Conservation (phyloP, 1,284 basidiomycete genomes). For the Golubevia sp. region DNA sequence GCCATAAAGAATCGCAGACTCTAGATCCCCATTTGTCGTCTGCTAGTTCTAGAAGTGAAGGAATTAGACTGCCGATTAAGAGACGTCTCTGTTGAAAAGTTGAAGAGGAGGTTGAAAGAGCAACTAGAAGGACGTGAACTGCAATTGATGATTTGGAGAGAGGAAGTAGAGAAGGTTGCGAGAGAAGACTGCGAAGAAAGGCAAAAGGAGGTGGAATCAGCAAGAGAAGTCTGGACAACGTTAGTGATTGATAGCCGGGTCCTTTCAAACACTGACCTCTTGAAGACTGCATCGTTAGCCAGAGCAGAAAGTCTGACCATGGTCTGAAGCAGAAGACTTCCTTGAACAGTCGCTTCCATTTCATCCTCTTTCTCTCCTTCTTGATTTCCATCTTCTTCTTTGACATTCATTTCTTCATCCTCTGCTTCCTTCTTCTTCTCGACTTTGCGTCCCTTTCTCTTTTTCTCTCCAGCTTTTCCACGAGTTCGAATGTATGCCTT, state of each 20-base stretch:
- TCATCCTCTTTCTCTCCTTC: slow-evolving; percentile 9
- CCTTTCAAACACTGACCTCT: slow-evolving; percentile 14
- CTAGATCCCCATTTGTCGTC: slow-evolving; percentile 53
- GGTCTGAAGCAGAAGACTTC: slow-evolving; percentile 47
- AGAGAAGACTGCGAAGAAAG: slow-evolving; percentile 20
- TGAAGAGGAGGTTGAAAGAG: slow-evolving; percentile 13
- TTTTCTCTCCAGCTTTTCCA: neutral
- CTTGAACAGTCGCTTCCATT: slow-evolving; percentile 28
- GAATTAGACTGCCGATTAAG: slow-evolving; percentile 17
- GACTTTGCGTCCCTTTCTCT: slow-evolving; percentile 13
- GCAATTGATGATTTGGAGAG: slow-evolving; percentile 19
- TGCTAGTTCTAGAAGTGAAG: slow-evolving; percentile 17
- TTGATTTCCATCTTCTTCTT: slow-evolving; percentile 8
- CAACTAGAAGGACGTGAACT: slow-evolving; percentile 25
- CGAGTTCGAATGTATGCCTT: slow-evolving; percentile 27
- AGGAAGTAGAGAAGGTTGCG: slow-evolving; percentile 23
- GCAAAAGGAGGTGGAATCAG: slow-evolving; percentile 18
- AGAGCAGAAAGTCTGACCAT: slow-evolving; percentile 28
- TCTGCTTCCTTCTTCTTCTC: slow-evolving; percentile 4
- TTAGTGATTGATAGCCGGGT: too few relatives aligned
- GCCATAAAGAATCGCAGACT: slow-evolving; percentile 47
- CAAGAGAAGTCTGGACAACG: too few relatives aligned
- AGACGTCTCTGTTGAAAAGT: slow-evolving; percentile 19
- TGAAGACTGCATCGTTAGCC: slow-evolving; percentile 12
- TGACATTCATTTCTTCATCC: slow-evolving; percentile 6